Conservation (phyloP, 495 filamentous ascomycete genomes). For the Niebla homalea region DNA sequence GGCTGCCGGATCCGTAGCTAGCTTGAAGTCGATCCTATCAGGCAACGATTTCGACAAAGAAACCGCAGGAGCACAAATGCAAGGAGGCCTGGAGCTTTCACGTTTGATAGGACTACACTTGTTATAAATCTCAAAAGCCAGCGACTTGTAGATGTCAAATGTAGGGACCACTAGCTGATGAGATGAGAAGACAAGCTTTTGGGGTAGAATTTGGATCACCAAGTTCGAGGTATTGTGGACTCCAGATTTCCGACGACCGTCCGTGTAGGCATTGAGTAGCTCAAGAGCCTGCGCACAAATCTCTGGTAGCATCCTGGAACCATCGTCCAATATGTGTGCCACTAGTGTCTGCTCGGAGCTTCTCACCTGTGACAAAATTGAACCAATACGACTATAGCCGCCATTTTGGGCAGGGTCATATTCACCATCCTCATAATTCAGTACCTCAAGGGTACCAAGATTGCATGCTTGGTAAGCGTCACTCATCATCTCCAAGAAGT, state of each 20-base stretch:
- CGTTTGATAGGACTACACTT: conserved; percentile 52
- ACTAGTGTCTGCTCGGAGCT: conserved; percentile 51
- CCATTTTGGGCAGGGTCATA: conserved; percentile 11
- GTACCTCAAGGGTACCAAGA: conserved; percentile 51
- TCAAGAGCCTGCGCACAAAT: conserved; percentile 67
- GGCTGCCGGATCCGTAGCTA: conserved; percentile 49
- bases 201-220: conserved; percentile 70
- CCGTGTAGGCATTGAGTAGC: conserved; percentile 56
- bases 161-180: conserved; percentile 53
- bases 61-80: conserved; percentile 51
- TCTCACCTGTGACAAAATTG: not conserved
- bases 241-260: conserved; percentile 38
- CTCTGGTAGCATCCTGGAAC: conserved; percentile 55
- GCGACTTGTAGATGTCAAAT: conserved; percentile 47
- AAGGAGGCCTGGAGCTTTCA: conserved; percentile 17
- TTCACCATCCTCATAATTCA: conserved; percentile 6
- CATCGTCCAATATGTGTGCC: conserved; percentile 60
- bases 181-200: conserved; percentile 52
- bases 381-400: conserved; percentile 4
- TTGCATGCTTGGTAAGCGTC: conserved; percentile 68
- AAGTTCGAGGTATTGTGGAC: conserved; percentile 45
- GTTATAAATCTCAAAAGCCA: conserved; percentile 80
- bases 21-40: conserved; percentile 63
- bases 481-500: conserved; percentile 58
- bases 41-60: conserved; percentile 62